Evolutionary conservation across 2,329 filamentous ascomycete species (phyloP).

Genomic region (Claviceps sp.): DNA sequence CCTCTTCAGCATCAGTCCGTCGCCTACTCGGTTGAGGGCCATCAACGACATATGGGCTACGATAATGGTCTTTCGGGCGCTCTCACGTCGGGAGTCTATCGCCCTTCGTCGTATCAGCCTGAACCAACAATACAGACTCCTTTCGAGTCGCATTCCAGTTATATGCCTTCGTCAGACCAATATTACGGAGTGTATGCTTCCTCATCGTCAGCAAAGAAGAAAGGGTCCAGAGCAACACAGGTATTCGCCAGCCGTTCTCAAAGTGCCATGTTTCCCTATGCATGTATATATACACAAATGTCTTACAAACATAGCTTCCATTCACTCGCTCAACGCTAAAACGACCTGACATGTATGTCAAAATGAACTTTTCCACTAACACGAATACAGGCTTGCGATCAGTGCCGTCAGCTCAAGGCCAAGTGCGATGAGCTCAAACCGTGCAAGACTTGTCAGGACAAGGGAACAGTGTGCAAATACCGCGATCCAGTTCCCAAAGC

Average conservation of each 20-base stretch:
- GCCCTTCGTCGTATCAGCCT: slow-evolving; percentile 27
- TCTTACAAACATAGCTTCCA: not conserved
- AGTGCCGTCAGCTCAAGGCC: slow-evolving; percentile 74
- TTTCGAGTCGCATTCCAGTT: slow-evolving; percentile 23
- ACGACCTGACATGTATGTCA: not conserved
- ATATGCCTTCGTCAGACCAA: slow-evolving; percentile 20
- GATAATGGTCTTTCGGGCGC: slow-evolving; percentile 33
- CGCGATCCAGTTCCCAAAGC: slow-evolving; percentile 84
- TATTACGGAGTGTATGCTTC: slow-evolving; percentile 30
- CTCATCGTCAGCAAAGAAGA: slow-evolving; percentile 36
- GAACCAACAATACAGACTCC: slow-evolving; percentile 25
- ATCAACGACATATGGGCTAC: slow-evolving; percentile 39
- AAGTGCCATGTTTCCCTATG: not conserved
- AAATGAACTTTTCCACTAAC: slow-evolving; percentile 5
- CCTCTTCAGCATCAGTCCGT: slow-evolving; percentile 17
- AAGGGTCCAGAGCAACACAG: slow-evolving; percentile 53
- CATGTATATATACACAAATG: too few relatives aligned
- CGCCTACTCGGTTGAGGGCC: slow-evolving; percentile 29
- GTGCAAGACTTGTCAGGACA: slow-evolving; percentile 79
- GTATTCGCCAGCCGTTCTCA: slow-evolving; percentile 19
- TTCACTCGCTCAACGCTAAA: not conserved
- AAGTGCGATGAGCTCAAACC: slow-evolving; percentile 84
- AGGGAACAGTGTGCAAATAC: slow-evolving; percentile 72
- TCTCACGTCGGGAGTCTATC: slow-evolving; percentile 29
- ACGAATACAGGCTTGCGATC: slow-evolving; percentile 64